Percentiles rank a stretch among this genome's conserved stretches.
Conservation (phyloP, 495 filamentous ascomycete species). For the Xylaria flabelliformis region DNA sequence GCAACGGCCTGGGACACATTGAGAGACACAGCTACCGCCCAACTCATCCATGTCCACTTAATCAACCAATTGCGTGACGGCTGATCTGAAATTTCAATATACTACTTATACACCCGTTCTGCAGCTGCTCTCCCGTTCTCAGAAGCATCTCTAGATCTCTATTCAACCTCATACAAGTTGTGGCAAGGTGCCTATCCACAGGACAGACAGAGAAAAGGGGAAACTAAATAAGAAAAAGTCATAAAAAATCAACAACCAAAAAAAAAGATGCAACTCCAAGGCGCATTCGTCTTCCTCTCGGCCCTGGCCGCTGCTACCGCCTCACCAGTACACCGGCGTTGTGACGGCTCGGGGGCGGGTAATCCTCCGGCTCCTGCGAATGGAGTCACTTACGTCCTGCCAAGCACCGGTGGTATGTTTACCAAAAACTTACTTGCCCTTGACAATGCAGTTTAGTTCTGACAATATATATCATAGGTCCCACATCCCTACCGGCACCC, state of each 20-base stretch:
- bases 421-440: neutral
- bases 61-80: constrained; percentile 13
- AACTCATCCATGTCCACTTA: constrained; percentile 25
- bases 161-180: neutral
- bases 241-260: constrained; percentile 28
- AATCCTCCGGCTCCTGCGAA: constrained; percentile 20
- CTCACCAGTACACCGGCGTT: constrained; percentile 37
- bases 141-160: neutral
- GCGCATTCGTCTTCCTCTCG: constrained; percentile 36
- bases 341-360: constrained; percentile 19
- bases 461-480: constrained; percentile 28
- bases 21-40: constrained; percentile 40
- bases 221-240: neutral
- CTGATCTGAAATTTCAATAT: constrained; percentile 24
- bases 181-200: neutral
- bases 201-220: neutral
- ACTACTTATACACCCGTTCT: constrained; percentile 12
- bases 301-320: constrained; percentile 44
- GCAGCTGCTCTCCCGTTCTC: constrained; percentile 4
- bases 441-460: neutral
- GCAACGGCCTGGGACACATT: constrained; percentile 37
- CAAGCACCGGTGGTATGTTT: constrained; percentile 40
- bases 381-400: constrained; percentile 30
- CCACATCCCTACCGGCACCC: constrained; percentile 54
- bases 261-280: constrained; percentile 36